A percentile compares a stretch with the other conserved stretches of the same genome.
phyloP scores from a whole-genome alignment of 2,329 filamentous ascomycete genomes.

The Ilyonectria robusta region DNA sequence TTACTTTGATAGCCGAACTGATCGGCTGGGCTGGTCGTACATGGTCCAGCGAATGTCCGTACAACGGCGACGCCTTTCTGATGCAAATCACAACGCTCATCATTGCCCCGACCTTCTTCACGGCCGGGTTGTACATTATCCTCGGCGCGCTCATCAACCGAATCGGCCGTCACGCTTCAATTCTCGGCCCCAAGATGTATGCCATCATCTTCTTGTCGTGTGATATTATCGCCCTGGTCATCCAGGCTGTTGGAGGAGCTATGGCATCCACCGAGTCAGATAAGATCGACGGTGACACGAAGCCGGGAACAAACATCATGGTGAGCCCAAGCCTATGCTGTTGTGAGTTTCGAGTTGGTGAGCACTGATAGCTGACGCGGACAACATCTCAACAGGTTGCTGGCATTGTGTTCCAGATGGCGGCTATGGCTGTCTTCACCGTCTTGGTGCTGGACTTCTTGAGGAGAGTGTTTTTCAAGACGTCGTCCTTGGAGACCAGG shows the following conservation, averaged over 20 bases:
- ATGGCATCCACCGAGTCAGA: conserved; percentile 7
- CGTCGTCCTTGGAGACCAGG: background rate
- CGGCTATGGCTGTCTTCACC: conserved; percentile 10
- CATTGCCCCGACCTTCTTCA: conserved; percentile 16
- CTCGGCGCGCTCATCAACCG: conserved; percentile 9
- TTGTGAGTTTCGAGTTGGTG: background rate
- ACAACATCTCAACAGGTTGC: background rate
- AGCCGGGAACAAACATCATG: conserved; percentile 20
- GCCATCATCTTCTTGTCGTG: conserved; percentile 6
- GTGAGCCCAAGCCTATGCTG: background rate
- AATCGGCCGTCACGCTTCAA: conserved; percentile 5
- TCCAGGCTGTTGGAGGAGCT: conserved; percentile 18
- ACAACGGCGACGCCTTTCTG: conserved; percentile 15
- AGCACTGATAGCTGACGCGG: background rate
- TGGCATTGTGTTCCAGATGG: conserved; percentile 15
- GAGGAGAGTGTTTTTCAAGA: conserved; percentile 12
- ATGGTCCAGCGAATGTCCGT: conserved; percentile 14
- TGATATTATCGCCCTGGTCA: conserved; percentile 11
- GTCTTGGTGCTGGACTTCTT: conserved; percentile 7
- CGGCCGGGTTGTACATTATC: conserved; percentile 12
- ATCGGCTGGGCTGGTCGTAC: conserved; percentile 14
- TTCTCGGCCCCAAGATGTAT: conserved; percentile 18
- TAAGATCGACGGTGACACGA: conserved; percentile 7
- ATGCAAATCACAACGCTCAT: conserved; percentile 22
- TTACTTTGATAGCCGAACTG: background rate